These are phyloP conservation scores for Cordia subcordata DNA, from an alignment of 257 asterid genomes.

Conservation along the genomic window DNA sequence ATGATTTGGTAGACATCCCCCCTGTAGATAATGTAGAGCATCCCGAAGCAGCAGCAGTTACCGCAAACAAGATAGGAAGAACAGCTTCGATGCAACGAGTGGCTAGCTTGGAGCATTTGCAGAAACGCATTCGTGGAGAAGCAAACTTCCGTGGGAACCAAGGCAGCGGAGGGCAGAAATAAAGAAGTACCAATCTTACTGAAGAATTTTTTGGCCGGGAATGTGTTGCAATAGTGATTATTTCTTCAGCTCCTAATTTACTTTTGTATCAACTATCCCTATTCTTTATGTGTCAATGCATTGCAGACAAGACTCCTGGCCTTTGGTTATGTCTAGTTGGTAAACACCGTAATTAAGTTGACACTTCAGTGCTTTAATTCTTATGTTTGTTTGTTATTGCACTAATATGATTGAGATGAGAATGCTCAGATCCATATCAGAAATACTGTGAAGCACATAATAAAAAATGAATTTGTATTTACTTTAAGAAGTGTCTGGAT, in stretches of 20 bases:
- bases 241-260: background rate
- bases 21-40: slow-evolving; percentile 30
- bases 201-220: background rate
- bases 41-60: slow-evolving; percentile 23
- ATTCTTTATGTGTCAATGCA: background rate
- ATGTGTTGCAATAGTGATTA: background rate
- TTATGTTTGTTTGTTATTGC: too few relatives aligned
- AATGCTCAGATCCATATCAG: too few relatives aligned
- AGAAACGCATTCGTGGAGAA: slow-evolving; percentile 81
- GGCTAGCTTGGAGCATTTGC: slow-evolving; percentile 92
- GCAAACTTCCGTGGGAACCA: too few relatives aligned
- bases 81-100: slow-evolving; percentile 75
- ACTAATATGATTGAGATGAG: too few relatives aligned
- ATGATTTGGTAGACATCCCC: slow-evolving; percentile 32
- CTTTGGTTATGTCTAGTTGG: background rate
- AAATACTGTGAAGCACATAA: too few relatives aligned
- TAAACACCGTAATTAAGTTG: too few relatives aligned
- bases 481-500: too few relatives aligned
- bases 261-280: background rate
- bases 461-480: too few relatives aligned
- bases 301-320: background rate
- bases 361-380: too few relatives aligned
- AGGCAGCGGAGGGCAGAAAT: slow-evolving; percentile 11
- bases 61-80: slow-evolving; percentile 38
- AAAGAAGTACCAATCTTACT: background rate